These are phyloP conservation scores for Boletus coccyginus DNA, from an alignment of 768 basidiomycete genomes.

Conservation along the genomic window DNA sequence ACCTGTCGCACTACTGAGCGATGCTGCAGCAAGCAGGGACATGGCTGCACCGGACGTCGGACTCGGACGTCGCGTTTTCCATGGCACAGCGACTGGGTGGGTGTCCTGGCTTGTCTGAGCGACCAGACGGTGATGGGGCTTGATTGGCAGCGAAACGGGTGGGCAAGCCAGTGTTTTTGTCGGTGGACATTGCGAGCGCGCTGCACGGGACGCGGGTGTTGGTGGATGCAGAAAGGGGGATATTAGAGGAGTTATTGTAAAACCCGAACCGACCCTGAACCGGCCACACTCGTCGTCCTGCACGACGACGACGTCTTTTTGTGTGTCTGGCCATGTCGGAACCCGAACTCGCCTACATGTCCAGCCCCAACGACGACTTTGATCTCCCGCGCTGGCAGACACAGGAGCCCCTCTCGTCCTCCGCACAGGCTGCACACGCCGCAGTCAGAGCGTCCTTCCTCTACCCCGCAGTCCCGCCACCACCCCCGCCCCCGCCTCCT, in stretches of 20 bases:
- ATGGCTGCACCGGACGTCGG: slow-evolving; percentile 58
- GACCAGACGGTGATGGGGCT: not conserved
- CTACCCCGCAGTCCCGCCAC: slow-evolving; percentile 37
- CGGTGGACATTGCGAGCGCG: slow-evolving; percentile 56
- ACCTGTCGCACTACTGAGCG: slow-evolving; percentile 1
- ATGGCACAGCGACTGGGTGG: slow-evolving; percentile 83
- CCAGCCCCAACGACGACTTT: slow-evolving; percentile 78
- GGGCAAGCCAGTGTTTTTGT: slow-evolving; percentile 67
- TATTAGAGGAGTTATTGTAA: slow-evolving; percentile 38
- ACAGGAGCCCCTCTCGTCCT: slow-evolving; percentile 51
- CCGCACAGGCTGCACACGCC: slow-evolving; percentile 56
- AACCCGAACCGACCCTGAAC: slow-evolving; percentile 32
- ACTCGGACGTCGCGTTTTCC: slow-evolving; percentile 60
- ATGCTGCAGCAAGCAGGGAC: slow-evolving; percentile 41
- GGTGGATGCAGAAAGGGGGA: slow-evolving; percentile 59
- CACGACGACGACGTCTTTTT: too few relatives aligned
- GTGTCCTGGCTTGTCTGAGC: slow-evolving; percentile 15
- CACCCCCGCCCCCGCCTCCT: slow-evolving; percentile 51
- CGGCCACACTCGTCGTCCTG: not conserved
- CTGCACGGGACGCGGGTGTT: slow-evolving; percentile 48
- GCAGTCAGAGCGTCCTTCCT: slow-evolving; percentile 52
- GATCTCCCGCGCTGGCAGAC: slow-evolving; percentile 62
- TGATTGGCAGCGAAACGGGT: slow-evolving; percentile 55
- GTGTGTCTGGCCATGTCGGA: slow-evolving; percentile 51
- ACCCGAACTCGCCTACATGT: slow-evolving; percentile 72